Percentiles rank a stretch among this genome's conserved stretches.
Conservation (phyloP, 176 grass and related monocot species). For the Oryza punctata region DNA sequence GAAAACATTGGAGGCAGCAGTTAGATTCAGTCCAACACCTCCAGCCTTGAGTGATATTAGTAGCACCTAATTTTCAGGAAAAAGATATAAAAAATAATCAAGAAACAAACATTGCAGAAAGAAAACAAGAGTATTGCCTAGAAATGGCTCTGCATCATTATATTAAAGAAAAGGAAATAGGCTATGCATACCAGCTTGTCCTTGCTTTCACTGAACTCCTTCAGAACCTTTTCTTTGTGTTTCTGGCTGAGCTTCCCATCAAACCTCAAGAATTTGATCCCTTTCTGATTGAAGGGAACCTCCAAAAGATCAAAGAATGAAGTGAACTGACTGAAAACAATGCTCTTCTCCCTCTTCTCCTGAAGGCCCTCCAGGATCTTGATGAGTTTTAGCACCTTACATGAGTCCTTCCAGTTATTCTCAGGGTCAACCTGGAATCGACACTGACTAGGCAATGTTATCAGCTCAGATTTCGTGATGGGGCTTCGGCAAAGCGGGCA, state of each 20-base stretch:
- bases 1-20: constrained; percentile 91
- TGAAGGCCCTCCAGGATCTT: constrained; percentile 48
- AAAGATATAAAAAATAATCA: constrained; percentile 19
- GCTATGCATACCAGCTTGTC: constrained; percentile 60
- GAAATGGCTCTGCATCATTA: constrained; percentile 5
- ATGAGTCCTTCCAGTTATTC: constrained; percentile 90
- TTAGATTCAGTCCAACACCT: constrained; percentile 88
- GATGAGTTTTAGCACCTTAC: constrained; percentile 71
- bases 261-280: constrained; percentile 76
- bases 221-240: constrained; percentile 66
- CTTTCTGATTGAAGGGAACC: constrained; percentile 59
- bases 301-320: constrained; percentile 87
- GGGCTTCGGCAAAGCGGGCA: constrained; percentile 72
- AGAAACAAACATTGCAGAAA: not conserved
- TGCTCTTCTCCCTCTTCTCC: constrained; percentile 80
- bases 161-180: too few relatives aligned
- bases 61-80: constrained; percentile 61
- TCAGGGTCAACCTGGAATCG: constrained; percentile 65
- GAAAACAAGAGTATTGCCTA: not conserved
- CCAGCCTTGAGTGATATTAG: constrained; percentile 85
- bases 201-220: constrained; percentile 72
- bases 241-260: constrained; percentile 81
- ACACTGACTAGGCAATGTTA: constrained; percentile 61
- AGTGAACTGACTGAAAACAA: constrained; percentile 94
- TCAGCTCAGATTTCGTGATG: constrained; percentile 60